Evolutionary conservation across 1,284 basidiomycete species (phyloP), one percentile per base, ranked within the genome.

Genomic region (Pseudozyma hubeiensis): DNA sequence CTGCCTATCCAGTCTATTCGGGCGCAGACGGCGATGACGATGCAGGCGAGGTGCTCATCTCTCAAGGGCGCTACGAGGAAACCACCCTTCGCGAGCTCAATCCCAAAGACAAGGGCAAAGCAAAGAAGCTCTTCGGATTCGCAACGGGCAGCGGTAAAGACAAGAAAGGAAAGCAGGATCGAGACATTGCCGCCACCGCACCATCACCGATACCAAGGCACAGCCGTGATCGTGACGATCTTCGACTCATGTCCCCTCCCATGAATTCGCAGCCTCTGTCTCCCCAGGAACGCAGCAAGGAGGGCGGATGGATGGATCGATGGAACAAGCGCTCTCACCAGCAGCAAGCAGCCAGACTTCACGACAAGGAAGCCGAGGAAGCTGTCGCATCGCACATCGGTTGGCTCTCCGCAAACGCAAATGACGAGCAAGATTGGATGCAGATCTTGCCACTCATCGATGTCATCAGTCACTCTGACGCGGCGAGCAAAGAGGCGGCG

Each of bases 401-500:
- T 41, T 78, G 66, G 69, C 58, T 81, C 19, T 64, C 70, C 50
- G 64, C 63, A 24, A 53, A 53, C 31, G 66, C 73, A 7, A 35
- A 41, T 11, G 34, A 58, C 11, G 53, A 67, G 8, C 53, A 59
- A 9, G 78, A 80, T 43, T 78, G 78, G 76, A 66, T 69, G 59
- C 53, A 70, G 34, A 57, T 81, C 14, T 33, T 73, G 31, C 50
- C 57, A 5, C 60, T 81, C 9, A 53, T 66, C 41, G 64, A 77
- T 30, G 24, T 70, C 10, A 47, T 81, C 9, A 53, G 49, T 49
- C 74, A 64, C 7, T 81, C 80, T 14, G 77, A 78, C 14, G 71
- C 68, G 6, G 72, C 78, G 6, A 64, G 71, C 44, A 82, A 80
- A 43, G 81, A 82, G 47, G 81, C 80, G n/a, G 72, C 79, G 9